Conservation (phyloP, 305 asterid genomes). For the Fraxinus angustifolia region DNA sequence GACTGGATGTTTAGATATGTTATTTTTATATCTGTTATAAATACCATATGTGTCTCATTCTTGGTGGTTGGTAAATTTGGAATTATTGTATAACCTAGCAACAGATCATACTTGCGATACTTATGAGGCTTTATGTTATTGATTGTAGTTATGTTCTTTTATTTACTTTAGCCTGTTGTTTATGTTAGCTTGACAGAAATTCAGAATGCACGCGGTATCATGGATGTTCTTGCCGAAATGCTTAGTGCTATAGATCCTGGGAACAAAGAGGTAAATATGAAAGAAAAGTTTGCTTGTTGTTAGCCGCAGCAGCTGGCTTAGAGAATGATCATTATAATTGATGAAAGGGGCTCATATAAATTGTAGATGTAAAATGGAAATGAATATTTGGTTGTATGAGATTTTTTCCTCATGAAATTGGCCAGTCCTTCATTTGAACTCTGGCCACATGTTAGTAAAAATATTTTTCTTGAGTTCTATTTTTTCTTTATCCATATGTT, state of each 20-base stretch:
- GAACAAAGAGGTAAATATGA: slow-evolving; percentile 74
- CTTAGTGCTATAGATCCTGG: slow-evolving; percentile 86
- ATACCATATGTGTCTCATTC: slow-evolving; percentile 6
- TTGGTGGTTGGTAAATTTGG: slow-evolving; percentile 17
- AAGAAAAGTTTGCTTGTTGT: slow-evolving; percentile 12
- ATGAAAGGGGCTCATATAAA: not conserved
- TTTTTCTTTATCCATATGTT: not conserved
- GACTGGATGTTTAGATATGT: not conserved
- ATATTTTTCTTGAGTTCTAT: not conserved
- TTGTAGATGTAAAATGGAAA: not conserved
- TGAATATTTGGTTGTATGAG: slow-evolving; percentile 1
- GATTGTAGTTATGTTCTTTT: slow-evolving; percentile 18
- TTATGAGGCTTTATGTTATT: slow-evolving; percentile 15
- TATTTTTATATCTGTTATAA: not conserved
- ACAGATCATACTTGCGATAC: slow-evolving; percentile 5
- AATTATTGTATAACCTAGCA: not conserved
- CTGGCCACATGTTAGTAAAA: slow-evolving; percentile 14
- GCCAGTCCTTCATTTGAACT: not conserved
- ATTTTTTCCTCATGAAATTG: not conserved
- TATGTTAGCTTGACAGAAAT: slow-evolving; percentile 76
- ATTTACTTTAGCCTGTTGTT: slow-evolving; percentile 17
- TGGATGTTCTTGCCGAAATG: slow-evolving; percentile 99
- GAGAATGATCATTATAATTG: slow-evolving; percentile 12
- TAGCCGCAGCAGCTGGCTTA: slow-evolving; percentile 14
- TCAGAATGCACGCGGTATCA: slow-evolving; percentile 95